These are phyloP conservation scores for Amaranthus cruentus DNA, from an alignment of 148 eudicot species.

Conservation along the genomic window DNA sequence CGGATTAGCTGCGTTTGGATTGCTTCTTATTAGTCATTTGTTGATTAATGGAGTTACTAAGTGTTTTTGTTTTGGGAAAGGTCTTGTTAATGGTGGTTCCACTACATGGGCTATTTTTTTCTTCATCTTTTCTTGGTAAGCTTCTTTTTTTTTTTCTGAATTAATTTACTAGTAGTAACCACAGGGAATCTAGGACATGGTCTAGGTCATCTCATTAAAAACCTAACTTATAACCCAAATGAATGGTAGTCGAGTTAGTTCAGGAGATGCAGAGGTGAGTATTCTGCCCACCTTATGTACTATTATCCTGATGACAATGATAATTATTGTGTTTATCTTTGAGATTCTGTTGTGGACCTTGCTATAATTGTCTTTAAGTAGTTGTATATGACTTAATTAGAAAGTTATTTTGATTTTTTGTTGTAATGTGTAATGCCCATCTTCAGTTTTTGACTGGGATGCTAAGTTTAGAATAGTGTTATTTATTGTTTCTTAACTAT, in stretches of 20 bases:
- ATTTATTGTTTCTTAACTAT: not conserved
- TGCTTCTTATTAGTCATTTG: constrained; percentile 67
- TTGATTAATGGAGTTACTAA: constrained; percentile 74
- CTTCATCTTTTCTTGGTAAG: constrained; percentile 81
- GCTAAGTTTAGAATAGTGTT: not conserved
- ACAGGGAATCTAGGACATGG: too few species aligned
- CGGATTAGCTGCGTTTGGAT: constrained; percentile 77
- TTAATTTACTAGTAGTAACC: not conserved
- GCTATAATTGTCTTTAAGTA: not conserved
- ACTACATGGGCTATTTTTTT: constrained; percentile 57
- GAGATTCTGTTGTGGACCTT: not conserved
- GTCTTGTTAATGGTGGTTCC: constrained; percentile 56
- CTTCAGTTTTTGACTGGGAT: not conserved
- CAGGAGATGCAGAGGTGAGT: too few species aligned
- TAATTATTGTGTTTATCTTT: not conserved
- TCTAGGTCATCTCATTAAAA: too few species aligned
- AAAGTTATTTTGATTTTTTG: not conserved
- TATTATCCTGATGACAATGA: too few species aligned
- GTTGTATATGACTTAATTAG: not conserved
- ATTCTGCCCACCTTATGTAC: too few species aligned
- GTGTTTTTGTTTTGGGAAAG: constrained; percentile 86
- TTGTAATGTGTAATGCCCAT: not conserved
- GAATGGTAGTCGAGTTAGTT: too few species aligned
- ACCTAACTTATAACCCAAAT: too few species aligned
- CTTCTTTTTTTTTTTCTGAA: not conserved